Evolutionary conservation across 2,329 filamentous ascomycete genomes (phyloP).

Genomic region (Trichoderma arundinaceum): DNA sequence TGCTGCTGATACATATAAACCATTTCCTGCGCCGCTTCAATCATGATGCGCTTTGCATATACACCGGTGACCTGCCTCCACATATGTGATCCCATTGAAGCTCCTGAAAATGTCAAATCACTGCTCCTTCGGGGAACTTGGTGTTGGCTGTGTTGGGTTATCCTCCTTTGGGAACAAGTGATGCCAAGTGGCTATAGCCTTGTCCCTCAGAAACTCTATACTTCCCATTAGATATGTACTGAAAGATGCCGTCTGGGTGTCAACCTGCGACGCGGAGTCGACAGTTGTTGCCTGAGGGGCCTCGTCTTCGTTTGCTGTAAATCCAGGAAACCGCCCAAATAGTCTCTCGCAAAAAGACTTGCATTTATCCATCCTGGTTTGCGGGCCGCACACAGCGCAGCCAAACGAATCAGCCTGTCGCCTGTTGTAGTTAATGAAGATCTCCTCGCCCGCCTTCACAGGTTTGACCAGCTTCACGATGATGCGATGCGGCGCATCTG

Average conservation of each 20-base stretch:
- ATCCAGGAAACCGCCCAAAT: neutral
- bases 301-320: neutral
- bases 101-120: neutral
- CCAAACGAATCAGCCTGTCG: constrained; percentile 34
- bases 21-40: constrained; percentile 4
- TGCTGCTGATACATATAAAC: constrained; percentile 14
- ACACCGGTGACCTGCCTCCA: neutral
- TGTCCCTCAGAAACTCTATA: neutral
- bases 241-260: neutral
- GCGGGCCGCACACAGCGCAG: constrained; percentile 37
- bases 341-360: neutral
- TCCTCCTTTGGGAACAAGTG: neutral
- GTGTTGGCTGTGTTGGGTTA: neutral
- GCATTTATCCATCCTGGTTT: neutral
- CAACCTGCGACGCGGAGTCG: neutral
- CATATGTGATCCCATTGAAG: too few relatives aligned
- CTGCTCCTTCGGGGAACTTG: neutral
- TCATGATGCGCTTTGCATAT: constrained; percentile 4
- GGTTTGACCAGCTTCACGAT: constrained; percentile 31
- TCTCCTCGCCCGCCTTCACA: constrained; percentile 42
- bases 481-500: constrained; percentile 33
- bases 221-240: neutral
- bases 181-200: neutral
- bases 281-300: neutral
- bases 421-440: constrained; percentile 48